Base-by-base conservation (phyloP, 2,329 filamentous ascomycete genomes). In the Aurifilum marmelostoma region DNA sequence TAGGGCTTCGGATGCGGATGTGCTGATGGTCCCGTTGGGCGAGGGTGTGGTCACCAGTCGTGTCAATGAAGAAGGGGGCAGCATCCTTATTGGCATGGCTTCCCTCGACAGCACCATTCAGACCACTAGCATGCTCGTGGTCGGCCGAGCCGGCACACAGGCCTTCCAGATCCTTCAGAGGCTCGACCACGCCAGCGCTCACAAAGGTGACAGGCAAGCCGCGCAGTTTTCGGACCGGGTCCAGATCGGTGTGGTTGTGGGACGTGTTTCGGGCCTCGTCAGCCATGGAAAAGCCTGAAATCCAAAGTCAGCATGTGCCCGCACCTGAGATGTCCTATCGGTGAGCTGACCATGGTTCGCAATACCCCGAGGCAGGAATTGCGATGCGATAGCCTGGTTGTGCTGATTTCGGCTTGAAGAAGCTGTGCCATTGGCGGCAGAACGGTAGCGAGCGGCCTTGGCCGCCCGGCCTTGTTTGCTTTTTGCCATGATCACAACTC, bases 221-320 rank as follows among this genome's bases (percentile, higher is more conserved):
- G 66, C 87, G 80, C 12, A 89, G 77, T 62, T 78, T 82, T 27
- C 77, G 76, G 67, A 79, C 80, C 41, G 74, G 72, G 21, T 76
- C 78, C 79, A 79, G 82, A n/a, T 73, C 73, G 0, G 79, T 79
- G 43, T 80, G 79, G 63, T 83, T 82, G 65, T 83, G 82, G 27
- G 80, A 80, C 2, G 85, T 87, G 69, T 85, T 82, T 66, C 82
- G 79, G 68, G 84, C 85, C 74, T 86, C 82, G 27, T 87, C 83
- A 65, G 79, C 80, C 73, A 84, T 79, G 7, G 79, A 79, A 66
- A 82, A 80, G 39, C 75, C 80, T 82, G 63, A 21, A 29, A 41
- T 24, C 43, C 5, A 12, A 79, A 39, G 65, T 70, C 41, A 66
- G 81, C 80, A 78, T 77, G 61, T 75, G 37, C 75, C 77, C 60